Base-by-base conservation (phyloP, 768 basidiomycete species). In the Sutorius australiensis region DNA sequence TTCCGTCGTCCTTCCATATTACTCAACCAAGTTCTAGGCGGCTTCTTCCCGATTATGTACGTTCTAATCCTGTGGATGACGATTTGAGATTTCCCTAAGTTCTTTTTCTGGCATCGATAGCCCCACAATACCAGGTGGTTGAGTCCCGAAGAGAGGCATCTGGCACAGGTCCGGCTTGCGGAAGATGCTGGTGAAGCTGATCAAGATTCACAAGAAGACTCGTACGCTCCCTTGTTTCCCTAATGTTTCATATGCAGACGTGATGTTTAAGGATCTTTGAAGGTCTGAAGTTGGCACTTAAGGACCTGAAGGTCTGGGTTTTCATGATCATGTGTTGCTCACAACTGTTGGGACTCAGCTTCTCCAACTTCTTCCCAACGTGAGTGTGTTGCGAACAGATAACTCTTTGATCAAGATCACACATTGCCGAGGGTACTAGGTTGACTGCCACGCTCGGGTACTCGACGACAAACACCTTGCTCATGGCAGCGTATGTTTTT, bases 141-240 rank as follows among this genome's bases (percentile, higher is more conserved):
- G 31, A 67, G 75, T 9, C 63, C 74, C 0, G 66, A 72, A 6
- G 79, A 86, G 55, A 72, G 76, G 17, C 77, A 75, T n/a, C 72
- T 87, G 32, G 84, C 81, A 5, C 84, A 83, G 69, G 80, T 77
- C n/a, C 80, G 85, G 13, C 73, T 86, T 8, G 80, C 84, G 0
- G 84, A 87, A 63, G 85, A 86, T 59, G 79, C 79, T 8, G 83
- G 85, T 3, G 83, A 86, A 64, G 84, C 83, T 0, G 85, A 86
- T 58, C 69, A 76, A 59, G 82, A 86, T 58, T 34, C 53, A 24
- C 24, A 24, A 24, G 24, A 24, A 24, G 24, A 24, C 4, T 24
- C 24, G 24, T 24, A 24, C 24, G 24, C 24, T 24, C 24, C 24
- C 24, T 24, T 24, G 24, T 24, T 24, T 24, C 24, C 24, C 24